Percentiles rank a stretch among this genome's conserved stretches.
phyloP scores from a whole-genome alignment of 2,329 filamentous ascomycete genomes.

The Biscogniauxia mediterranea region DNA sequence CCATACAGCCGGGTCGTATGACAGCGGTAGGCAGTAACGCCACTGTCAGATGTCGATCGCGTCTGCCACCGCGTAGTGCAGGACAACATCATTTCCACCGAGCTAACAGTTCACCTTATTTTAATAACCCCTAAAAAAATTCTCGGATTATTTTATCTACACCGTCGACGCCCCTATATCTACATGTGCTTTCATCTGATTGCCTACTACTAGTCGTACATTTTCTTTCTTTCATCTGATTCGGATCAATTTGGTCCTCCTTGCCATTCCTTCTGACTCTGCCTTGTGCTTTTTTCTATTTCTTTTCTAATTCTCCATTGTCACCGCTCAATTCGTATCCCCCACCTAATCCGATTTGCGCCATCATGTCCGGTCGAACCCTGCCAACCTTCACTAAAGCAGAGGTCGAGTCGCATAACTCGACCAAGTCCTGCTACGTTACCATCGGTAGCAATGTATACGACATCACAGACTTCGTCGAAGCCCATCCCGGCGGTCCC shows the following conservation, averaged over 20 bases:
- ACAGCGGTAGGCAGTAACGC: constrained; percentile 11
- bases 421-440: constrained; percentile 84
- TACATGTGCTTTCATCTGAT: background rate
- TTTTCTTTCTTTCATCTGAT: background rate
- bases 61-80: background rate
- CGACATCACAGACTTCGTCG: constrained; percentile 88
- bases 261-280: background rate
- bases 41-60: background rate
- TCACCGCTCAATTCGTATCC: constrained; percentile 10
- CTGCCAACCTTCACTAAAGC: constrained; percentile 79
- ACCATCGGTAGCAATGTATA: constrained; percentile 87
- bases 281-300: background rate
- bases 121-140: background rate
- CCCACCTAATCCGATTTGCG: constrained; percentile 4
- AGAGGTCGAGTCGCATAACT: constrained; percentile 81
- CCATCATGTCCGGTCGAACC: constrained; percentile 72
- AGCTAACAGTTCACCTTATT: background rate
- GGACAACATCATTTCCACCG: background rate
- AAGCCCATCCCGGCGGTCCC: constrained; percentile 85
- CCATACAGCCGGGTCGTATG: constrained; percentile 19
- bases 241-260: too few species aligned
- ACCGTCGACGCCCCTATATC: background rate
- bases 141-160: background rate
- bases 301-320: constrained; percentile 1
- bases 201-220: background rate